phyloP scores from a whole-genome alignment of 345 rosid genomes.

The Garcia nutans region DNA sequence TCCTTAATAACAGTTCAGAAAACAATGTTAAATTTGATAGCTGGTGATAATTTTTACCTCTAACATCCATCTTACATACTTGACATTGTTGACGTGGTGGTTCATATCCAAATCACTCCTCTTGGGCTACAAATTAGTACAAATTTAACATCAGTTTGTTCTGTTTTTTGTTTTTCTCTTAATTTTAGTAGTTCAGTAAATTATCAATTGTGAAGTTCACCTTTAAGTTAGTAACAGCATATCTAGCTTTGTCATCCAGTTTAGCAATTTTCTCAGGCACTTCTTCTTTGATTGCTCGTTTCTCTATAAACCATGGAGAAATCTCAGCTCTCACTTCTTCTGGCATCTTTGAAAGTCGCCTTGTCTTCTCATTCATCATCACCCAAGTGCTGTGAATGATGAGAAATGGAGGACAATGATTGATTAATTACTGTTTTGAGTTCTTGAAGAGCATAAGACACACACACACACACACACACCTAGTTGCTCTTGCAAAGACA shows the following conservation, averaged over 20 bases:
- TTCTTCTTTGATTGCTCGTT: slow-evolving; percentile 59
- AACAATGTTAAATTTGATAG: too few species aligned
- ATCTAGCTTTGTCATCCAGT: slow-evolving; percentile 51
- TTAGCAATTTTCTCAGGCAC: slow-evolving; percentile 50
- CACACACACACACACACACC: slow-evolving; percentile 25
- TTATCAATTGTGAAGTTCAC: slow-evolving; percentile 24
- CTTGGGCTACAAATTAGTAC: slow-evolving; percentile 35
- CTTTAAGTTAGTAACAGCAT: slow-evolving; percentile 49
- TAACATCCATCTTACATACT: slow-evolving; percentile 70
- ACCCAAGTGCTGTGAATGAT: slow-evolving; percentile 56
- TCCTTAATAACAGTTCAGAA: too few species aligned
- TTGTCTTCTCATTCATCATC: slow-evolving; percentile 68
- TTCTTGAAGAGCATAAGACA: not conserved
- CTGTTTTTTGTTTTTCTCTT: not conserved
- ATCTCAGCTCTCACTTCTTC: slow-evolving; percentile 60
- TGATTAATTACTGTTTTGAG: too few species aligned
- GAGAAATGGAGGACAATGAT: too few species aligned
- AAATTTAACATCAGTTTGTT: not conserved
- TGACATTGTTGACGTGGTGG: slow-evolving; percentile 73
- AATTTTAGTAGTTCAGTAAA: not conserved
- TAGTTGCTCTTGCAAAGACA: slow-evolving; percentile 56
- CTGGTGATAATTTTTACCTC: slow-evolving; percentile 39
- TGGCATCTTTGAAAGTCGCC: slow-evolving; percentile 69
- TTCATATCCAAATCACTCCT: slow-evolving; percentile 71
- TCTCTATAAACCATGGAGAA: slow-evolving; percentile 63